A percentile compares a stretch with the other conserved stretches of the same genome.
These are phyloP conservation scores for Phytophthora crassamura DNA, from an alignment of 352 stramenopile genomes.

Conservation along the genomic window DNA sequence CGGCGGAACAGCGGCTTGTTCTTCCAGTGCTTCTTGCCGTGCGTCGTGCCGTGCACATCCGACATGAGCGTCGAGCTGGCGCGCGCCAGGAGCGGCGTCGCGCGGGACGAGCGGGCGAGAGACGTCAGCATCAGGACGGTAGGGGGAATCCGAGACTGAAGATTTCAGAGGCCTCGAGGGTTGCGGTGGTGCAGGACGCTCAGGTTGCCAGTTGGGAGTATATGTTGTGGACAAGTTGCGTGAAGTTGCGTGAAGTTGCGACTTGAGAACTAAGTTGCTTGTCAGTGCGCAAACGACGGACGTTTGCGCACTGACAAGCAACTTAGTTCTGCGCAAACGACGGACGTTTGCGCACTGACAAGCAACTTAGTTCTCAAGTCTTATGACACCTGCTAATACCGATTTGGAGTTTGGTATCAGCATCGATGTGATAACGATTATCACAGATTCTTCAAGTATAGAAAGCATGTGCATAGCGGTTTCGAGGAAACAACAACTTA, in stretches of 20 bases:
- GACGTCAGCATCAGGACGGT: slow-evolving; percentile 35
- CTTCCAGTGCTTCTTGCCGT: slow-evolving; percentile 94
- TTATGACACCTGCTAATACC: too few relatives aligned
- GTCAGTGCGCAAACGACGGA: too few relatives aligned
- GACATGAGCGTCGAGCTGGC: slow-evolving; percentile 80
- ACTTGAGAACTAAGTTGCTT: not conserved
- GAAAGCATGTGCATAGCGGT: too few relatives aligned
- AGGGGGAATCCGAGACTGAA: slow-evolving; percentile 13
- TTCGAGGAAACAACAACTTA: too few relatives aligned
- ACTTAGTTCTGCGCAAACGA: too few relatives aligned
- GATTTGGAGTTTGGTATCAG: too few relatives aligned
- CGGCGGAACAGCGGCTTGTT: slow-evolving; percentile 97
- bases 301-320: too few relatives aligned
- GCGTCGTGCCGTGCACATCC: slow-evolving; percentile 87
- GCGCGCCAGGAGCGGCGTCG: slow-evolving; percentile 34
- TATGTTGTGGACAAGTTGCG: too few relatives aligned
- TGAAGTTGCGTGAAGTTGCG: slow-evolving; percentile 2
- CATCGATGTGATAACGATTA: too few relatives aligned
- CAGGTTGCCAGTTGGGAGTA: not conserved
- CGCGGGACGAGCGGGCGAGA: slow-evolving; percentile 22
- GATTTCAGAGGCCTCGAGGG: not conserved
- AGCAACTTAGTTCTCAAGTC: too few relatives aligned
- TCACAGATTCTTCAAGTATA: too few relatives aligned
- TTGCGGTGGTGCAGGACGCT: not conserved
- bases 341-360: too few relatives aligned